Evolutionary conservation across 192 early-diverging fungal genomes (phyloP).

Genomic region (Backusella macrospora): DNA sequence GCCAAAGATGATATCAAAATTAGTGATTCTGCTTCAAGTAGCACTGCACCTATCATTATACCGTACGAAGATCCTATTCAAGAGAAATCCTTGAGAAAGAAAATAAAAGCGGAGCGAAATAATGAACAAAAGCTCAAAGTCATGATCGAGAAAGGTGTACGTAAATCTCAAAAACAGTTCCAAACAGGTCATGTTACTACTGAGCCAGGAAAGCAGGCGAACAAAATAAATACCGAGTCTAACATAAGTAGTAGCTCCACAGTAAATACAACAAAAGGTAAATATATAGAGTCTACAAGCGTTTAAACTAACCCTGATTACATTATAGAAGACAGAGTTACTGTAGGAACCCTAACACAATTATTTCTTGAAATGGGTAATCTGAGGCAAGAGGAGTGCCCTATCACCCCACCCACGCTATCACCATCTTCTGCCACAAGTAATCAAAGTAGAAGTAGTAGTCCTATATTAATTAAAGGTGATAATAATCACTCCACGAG

Average conservation of each 20-base stretch:
- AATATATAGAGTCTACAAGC: not conserved
- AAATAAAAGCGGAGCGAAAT: not conserved
- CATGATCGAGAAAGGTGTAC: conserved; percentile 18
- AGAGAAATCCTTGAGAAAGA: conserved; percentile 9
- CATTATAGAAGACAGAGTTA: not conserved
- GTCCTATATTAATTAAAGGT: not conserved
- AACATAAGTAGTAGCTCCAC: not conserved
- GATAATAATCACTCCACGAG: not conserved
- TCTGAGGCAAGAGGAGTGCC: not conserved
- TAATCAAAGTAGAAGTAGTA: not conserved
- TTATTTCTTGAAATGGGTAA: conserved; percentile 2
- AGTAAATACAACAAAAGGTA: not conserved
- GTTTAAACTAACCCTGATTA: not conserved
- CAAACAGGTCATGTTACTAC: not conserved
- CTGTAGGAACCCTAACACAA: not conserved
- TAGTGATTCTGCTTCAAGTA: not conserved
- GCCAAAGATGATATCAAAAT: not conserved
- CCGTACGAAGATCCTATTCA: conserved; percentile 6
- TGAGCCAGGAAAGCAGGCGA: not conserved
- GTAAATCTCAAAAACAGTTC: conserved; percentile 16
- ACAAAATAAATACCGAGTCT: not conserved
- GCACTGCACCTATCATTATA: not conserved
- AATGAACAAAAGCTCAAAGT: conserved; percentile 20
- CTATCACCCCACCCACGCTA: not conserved
- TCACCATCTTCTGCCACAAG: conserved; percentile 7